Evolutionary conservation across 768 basidiomycete genomes (phyloP), one percentile per base, ranked within the genome.

Genomic region (Royoungia palumana): DNA sequence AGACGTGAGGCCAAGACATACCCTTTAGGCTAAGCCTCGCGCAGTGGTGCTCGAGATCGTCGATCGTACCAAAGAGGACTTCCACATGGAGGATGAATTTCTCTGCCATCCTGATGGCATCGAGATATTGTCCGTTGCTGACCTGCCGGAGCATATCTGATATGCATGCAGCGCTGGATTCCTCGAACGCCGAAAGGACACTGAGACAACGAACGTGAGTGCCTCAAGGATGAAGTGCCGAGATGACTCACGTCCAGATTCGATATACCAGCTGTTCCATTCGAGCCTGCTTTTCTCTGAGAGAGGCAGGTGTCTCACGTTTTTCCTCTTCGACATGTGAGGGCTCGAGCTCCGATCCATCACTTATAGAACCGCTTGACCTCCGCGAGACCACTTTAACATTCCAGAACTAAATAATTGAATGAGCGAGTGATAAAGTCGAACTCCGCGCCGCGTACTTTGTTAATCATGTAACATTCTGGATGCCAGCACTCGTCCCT

Each of bases 391-490:
- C 83, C 5, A 92, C 84, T 69, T 97, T 96, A 66, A 98, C 94
- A 66, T 98, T 99, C 96, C 96, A 98, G 71, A 98, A 98, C 93
- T 96, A 65, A 22, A 49, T 8, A 38, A 28, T 27, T 49, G 16
- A 17, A 55, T 66, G 24, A 63, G 40, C 35, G 44, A 40, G 13
- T 9, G 24, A 50, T 40, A 25, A 25, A 35, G 25, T n/a, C 19
- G 8, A 41, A 48, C 44, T 16, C 37, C 24, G 35, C 7, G 36
- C 10, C 1, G 54, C 79, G 48, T 54, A 95, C 94, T 79, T 98
- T 98, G 72, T 97, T 95, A 58, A 99, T 97, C 95, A 97, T 97
- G 70, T 98, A 97, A 68, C 96, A 99, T 69, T 99, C 96, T 46
- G 96, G 96, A 77, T 99, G 96, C 95, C 96, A 99, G 64, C 95